Conservation (phyloP, 108 stramenopile species). For the Nitzschia inconspicua region DNA sequence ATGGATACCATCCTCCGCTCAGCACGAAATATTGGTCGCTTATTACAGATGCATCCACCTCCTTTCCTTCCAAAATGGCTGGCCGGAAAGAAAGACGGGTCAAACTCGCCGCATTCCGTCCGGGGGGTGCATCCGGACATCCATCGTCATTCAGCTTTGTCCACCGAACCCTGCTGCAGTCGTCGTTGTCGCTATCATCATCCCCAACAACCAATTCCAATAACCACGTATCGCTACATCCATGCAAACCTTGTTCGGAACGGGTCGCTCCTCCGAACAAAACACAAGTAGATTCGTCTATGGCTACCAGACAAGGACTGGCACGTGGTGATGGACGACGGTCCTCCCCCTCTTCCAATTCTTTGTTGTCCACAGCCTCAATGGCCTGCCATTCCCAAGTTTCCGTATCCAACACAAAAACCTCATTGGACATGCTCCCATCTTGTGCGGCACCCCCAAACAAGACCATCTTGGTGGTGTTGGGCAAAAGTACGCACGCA, state of each 20-base stretch:
- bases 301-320: conserved; percentile 47
- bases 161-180: conserved; percentile 19
- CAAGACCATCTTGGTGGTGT: conserved; percentile 18
- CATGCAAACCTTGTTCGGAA: conserved; percentile 31
- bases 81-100: conserved; percentile 10
- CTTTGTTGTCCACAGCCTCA: conserved; percentile 2
- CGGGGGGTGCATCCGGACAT: conserved; percentile 30
- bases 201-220: conserved; percentile 15
- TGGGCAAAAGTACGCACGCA: conserved; percentile 29
- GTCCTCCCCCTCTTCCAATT: too few relatives aligned
- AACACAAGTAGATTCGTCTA: conserved; percentile 38
- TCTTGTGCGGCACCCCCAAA: conserved; percentile 73
- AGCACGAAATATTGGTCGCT: conserved; percentile 39
- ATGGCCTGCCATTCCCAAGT: conserved; percentile 62
- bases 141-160: not conserved
- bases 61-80: not conserved
- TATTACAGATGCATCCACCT: conserved; percentile 5
- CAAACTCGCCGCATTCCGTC: conserved; percentile 73
- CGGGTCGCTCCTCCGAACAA: conserved; percentile 57
- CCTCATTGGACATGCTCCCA: conserved; percentile 69
- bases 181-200: not conserved
- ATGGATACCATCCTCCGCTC: conserved; percentile 73
- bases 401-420: conserved; percentile 48
- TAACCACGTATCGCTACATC: conserved; percentile 56
- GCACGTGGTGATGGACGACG: conserved; percentile 45